Conservation (phyloP, 176 grass and related monocot genomes). For the Hyparrhenia diplandra region DNA sequence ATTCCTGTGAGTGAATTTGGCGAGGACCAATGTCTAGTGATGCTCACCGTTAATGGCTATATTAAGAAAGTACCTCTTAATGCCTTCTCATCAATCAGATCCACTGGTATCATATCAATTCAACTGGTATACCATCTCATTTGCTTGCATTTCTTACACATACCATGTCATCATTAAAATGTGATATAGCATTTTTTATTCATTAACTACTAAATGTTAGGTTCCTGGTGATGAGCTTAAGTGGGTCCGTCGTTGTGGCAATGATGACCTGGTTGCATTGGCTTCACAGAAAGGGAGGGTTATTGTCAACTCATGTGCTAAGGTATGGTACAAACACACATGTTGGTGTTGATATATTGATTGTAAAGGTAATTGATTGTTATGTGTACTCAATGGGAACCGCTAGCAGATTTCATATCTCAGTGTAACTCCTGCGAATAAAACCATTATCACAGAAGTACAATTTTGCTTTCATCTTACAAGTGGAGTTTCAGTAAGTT, state of each 20-base stretch:
- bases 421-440: neutral
- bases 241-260: constrained; percentile 76
- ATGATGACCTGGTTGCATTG: constrained; percentile 81
- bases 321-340: constrained; percentile 43
- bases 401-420: neutral
- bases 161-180: constrained; percentile 6
- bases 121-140: constrained; percentile 66
- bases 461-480: neutral
- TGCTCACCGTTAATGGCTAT: constrained; percentile 84
- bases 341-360: constrained; percentile 3
- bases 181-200: neutral
- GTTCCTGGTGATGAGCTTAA: constrained; percentile 80
- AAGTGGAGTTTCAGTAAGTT: neutral
- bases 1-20: constrained; percentile 88
- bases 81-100: constrained; percentile 80
- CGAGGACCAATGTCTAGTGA: constrained; percentile 84
- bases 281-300: constrained; percentile 92
- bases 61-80: constrained; percentile 96
- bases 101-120: constrained; percentile 86
- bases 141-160: neutral
- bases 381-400: neutral
- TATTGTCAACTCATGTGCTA: constrained; percentile 86
- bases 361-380: neutral
- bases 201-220: constrained; percentile 34
- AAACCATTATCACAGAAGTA: neutral